Base-by-base conservation (phyloP, 371 early-diverging fungal genomes). In the Lichtheimia hyalospora region DNA sequence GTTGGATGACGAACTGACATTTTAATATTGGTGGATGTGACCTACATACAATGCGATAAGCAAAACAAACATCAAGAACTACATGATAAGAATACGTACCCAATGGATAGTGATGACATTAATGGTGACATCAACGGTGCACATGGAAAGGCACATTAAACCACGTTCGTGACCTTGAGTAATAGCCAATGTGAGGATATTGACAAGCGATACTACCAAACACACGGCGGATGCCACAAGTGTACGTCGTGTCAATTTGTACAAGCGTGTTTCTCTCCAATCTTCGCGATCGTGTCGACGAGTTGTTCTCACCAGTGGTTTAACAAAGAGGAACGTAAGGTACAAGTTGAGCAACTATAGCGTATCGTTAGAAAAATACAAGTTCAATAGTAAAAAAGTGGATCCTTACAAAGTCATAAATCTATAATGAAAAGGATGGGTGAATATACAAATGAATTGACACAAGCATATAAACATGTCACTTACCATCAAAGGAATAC, bases 121-220 rank as follows among this genome's bases (percentile, higher is more conserved):
- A 23, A 81, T 65, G 7, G 85, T 84, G 15, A 84, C 82, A 64
- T 84, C 83, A 6, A 78, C 52, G 3, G 82, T 84, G 61, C 84
- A 84, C 48, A 69, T 69, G 2, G 76, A 76, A 6, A 84, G 56
- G 54, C 84, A 84, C 23, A 79, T 66, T 24, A 83, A 42, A 3
- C 82, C 85, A 18, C 85, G 71, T 57, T 83, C 73, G 52, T 73
- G 66, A 5, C 85, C 83, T 12, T 70, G 62, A 15, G 74, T 73
- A 48, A 77, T 68, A 1, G 82, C 77, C 5, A 83, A 61, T 3
- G 69, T 60, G 5, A 79, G 42, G 3, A 83, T 73, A 53, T 84
- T 84, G 42, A 69, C 72, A 53, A 75, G 64, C 3, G 81, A 80
- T 34, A 81, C 73, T 6, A 82, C 20, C 6, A 83, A 53, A n/a